A percentile compares a stretch with the other conserved stretches of the same genome.
Conservation (phyloP, 345 rosid species). For the Populus nigra region DNA sequence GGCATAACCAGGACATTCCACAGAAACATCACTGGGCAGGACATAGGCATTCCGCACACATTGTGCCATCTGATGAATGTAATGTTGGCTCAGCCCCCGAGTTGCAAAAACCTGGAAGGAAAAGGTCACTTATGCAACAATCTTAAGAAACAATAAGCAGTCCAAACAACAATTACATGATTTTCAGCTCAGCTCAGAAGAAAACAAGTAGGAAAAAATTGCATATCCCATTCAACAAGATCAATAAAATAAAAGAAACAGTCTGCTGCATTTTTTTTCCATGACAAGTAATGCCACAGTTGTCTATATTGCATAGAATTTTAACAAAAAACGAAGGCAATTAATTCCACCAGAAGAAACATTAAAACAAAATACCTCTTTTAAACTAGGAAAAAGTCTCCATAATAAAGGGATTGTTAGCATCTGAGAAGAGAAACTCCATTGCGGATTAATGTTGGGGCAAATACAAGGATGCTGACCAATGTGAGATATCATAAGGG, state of each 20-base stretch:
- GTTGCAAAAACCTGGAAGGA: conserved; percentile 64
- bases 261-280: neutral
- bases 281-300: neutral
- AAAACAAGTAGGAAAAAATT: neutral
- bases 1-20: conserved; percentile 71
- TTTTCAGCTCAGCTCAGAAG: neutral
- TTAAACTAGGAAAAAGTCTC: conserved; percentile 71
- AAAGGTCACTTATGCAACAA: conserved; percentile 16
- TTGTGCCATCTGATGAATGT: conserved; percentile 72
- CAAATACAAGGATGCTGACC: conserved; percentile 68
- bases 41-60: conserved; percentile 58
- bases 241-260: neutral
- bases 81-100: conserved; percentile 57
- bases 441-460: conserved; percentile 53
- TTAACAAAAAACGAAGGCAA: neutral
- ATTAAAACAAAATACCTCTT: conserved; percentile 50
- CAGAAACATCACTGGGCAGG: conserved; percentile 58
- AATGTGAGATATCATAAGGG: conserved; percentile 55
- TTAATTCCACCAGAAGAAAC: neutral
- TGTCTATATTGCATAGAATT: neutral
- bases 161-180: neutral
- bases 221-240: neutral
- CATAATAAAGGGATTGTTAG: conserved; percentile 86
- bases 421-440: conserved; percentile 83
- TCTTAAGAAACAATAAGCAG: neutral